Base-by-base conservation (phyloP, 768 basidiomycete species). In the Russula sp. region DNA sequence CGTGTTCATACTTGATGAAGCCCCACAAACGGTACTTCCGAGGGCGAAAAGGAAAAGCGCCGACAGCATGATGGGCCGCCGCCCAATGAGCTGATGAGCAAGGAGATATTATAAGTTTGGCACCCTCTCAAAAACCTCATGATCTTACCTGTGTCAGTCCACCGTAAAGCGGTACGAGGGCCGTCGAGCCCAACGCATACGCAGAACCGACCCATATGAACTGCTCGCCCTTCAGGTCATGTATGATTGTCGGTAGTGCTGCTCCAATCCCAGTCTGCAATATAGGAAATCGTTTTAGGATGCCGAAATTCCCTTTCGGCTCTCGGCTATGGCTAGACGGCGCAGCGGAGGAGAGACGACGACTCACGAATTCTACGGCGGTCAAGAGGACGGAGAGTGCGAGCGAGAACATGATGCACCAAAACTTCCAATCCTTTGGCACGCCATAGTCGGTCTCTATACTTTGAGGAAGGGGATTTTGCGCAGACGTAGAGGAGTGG, bases 21-120 rank as follows among this genome's bases (percentile, higher is more conserved):
- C 70, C 0, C 76, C 77, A 16, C 69, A 72, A 2, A 78, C 43
- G 1, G 72, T 70, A 18, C 72, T 72, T 3, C 77, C 77, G 0
- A 70, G 39, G 2, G 67, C 66, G 50, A 72, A 72, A 13, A 69
- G 59, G 9, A 53, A 11, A 34, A 72, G 34, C 7, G 69, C 67
- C 11, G 55, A 57, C 6, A 73, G 58, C 50, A 74, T 61, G 8
- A 69, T 61, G 11, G 68, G 67, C 18, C 67, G 69, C 25, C 73
- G 63, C 10, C 73, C 73, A 36, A 74, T 71, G 16, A 71, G 65
- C 58, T 71, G 5, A 11, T 14, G 11, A 18, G 3, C 20, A 25
- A 20, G 16, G 14, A 7, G 7, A 38, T 25, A 34, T 4, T 53
- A 39, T 43, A 11, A 2, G 9, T 10, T 35, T 25, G 5, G 8